Percentiles rank a stretch among this genome's conserved stretches.
Conservation (phyloP, 1,284 basidiomycete genomes). For the Trichosporon sp. region DNA sequence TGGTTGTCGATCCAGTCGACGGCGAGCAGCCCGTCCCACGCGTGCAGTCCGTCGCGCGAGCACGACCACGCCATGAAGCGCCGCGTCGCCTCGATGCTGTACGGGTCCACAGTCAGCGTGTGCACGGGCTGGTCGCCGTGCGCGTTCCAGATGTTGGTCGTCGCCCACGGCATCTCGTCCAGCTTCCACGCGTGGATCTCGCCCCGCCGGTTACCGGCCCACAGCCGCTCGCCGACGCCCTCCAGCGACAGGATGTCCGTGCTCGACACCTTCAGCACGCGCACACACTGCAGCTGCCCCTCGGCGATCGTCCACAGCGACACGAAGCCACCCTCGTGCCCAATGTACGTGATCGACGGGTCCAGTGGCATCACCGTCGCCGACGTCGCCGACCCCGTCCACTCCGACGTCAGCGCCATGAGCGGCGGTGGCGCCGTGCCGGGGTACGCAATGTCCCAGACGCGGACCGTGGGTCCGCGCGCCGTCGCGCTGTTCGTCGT, state of each 20-base stretch:
- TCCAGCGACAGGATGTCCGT: conserved; percentile 73
- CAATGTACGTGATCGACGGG: conserved; percentile 70
- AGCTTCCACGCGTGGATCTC: conserved; percentile 80
- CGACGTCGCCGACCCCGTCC: conserved; percentile 69
- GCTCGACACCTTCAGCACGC: conserved; percentile 63
- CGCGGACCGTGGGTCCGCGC: conserved; percentile 65
- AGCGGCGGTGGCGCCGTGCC: conserved; percentile 41
- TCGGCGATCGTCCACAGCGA: conserved; percentile 61
- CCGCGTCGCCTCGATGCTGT: conserved; percentile 58
- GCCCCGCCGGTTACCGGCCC: conserved; percentile 79
- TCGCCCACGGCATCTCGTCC: conserved; percentile 64
- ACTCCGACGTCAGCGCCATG: conserved; percentile 55
- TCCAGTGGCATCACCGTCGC: conserved; percentile 70
- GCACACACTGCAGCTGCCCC: conserved; percentile 32
- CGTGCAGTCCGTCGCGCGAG: conserved; percentile 70
- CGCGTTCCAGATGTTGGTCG: conserved; percentile 85
- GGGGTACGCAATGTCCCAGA: conserved; percentile 63
- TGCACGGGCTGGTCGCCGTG: conserved; percentile 73
- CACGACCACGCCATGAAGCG: conserved; percentile 69
- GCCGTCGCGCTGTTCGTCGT: conserved; percentile 50
- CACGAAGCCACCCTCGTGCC: conserved; percentile 86
- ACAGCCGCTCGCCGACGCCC: conserved; percentile 73
- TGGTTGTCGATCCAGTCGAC: conserved; percentile 80
- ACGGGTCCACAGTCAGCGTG: conserved; percentile 65
- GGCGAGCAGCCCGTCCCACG: conserved; percentile 88